phyloP scores from a whole-genome alignment of 768 basidiomycete genomes.

The Collybiopsis confluens region DNA sequence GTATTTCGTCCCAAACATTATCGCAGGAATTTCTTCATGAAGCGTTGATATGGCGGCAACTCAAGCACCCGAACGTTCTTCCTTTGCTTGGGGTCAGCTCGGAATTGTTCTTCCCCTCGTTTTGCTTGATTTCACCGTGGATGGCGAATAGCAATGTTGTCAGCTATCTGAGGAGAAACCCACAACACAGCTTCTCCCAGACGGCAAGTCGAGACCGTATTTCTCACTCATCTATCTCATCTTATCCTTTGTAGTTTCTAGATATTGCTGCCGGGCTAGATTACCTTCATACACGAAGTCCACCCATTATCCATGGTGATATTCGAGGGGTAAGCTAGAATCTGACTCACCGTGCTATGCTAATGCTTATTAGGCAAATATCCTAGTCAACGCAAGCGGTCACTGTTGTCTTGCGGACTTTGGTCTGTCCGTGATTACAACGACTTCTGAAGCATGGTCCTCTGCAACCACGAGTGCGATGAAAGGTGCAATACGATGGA shows the following conservation, averaged over 20 bases:
- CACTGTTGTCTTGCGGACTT: slow-evolving; percentile 20
- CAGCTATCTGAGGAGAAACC: background rate
- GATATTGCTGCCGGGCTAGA: slow-evolving; percentile 18
- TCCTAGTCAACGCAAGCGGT: slow-evolving; percentile 17
- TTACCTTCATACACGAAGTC: slow-evolving; percentile 20
- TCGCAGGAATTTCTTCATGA: background rate
- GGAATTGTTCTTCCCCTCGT: background rate
- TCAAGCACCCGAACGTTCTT: slow-evolving; percentile 4
- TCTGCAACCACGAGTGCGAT: background rate
- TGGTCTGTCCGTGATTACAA: slow-evolving; percentile 13
- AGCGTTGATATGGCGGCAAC: slow-evolving; percentile 1
- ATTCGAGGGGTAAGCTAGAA: slow-evolving; percentile 13
- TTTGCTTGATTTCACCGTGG: slow-evolving; percentile 16
- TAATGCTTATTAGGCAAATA: slow-evolving; percentile 12
- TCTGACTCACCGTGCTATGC: background rate
- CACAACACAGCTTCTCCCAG: slow-evolving; percentile 13
- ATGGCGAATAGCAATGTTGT: slow-evolving; percentile 16
- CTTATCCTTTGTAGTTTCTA: background rate
- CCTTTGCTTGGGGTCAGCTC: slow-evolving; percentile 1
- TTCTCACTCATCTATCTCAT: background rate
- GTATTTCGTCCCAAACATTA: background rate
- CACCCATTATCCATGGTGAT: slow-evolving; percentile 24
- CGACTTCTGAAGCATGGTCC: background rate
- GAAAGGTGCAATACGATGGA: slow-evolving; percentile 16
- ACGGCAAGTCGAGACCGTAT: slow-evolving; percentile 16